phyloP scores from a whole-genome alignment of 75 land plant species.

The Cupressus sempervirens region DNA sequence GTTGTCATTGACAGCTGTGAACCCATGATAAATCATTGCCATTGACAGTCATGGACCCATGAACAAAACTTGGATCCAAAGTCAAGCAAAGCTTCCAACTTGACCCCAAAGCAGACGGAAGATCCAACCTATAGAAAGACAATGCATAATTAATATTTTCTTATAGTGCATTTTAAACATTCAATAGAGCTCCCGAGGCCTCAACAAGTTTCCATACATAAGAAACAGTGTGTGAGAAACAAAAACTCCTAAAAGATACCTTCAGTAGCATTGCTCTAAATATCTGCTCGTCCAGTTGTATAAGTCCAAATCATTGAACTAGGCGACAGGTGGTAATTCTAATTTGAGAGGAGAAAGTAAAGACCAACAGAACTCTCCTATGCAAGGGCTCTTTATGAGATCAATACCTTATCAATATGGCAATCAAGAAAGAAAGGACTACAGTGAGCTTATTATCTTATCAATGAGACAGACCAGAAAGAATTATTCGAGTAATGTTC shows the following conservation, averaged over 20 bases:
- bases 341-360: background rate
- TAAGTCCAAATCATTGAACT: background rate
- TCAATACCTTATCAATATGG: background rate
- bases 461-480: background rate
- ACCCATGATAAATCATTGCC: too few relatives aligned
- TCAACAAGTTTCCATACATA: background rate
- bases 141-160: background rate
- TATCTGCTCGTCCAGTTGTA: background rate
- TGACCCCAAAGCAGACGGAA: too few relatives aligned
- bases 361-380: background rate
- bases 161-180: background rate
- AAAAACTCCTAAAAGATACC: background rate
- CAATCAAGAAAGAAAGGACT: background rate
- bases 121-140: too few relatives aligned
- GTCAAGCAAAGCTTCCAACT: too few relatives aligned
- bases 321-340: background rate
- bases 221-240: background rate
- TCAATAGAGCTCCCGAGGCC: background rate
- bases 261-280: background rate
- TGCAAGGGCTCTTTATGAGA: background rate
- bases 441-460: background rate
- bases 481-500: background rate
- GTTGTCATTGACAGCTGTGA: too few relatives aligned
- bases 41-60: too few relatives aligned
- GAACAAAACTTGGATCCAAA: too few relatives aligned